Evolutionary conservation across 139 green algal species (phyloP), one percentile per base, ranked within the genome.

Genomic region (Diplosphaera chodatii): DNA sequence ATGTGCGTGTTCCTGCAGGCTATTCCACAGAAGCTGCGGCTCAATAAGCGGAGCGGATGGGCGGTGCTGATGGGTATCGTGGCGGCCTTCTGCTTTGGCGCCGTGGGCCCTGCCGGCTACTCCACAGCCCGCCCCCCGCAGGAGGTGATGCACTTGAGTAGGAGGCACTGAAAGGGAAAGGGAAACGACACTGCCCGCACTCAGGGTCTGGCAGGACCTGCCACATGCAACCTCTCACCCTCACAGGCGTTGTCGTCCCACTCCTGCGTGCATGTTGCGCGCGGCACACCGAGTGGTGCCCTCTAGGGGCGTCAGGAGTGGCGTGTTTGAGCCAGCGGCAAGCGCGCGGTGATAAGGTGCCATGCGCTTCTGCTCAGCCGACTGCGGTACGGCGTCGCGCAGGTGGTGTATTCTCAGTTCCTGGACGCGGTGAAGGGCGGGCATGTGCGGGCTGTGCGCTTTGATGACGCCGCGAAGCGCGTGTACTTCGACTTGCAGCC

Each of bases 401-500:
- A 88, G 77, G 68, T 88, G 16, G 32, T 82, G 15, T 96, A 96
- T 76, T 91, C 82, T 20, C 78, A 91, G n/a, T 95, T 95, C 64
- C 69, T 93, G 25, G 74, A 66, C 0, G 71, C 91, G 32, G 69
- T 96, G 16, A 79, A 91, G 10, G 40, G 23, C 1, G 80, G 84
- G 16, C 78, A 78, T 10, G 89, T 95, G 27, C 64, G 76, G 0
- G 59, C 87, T 10, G 87, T 80, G 6, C 73, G 85, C 6, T 84
- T 95, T 63, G 91, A 96, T 74, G 80, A 85, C 13, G 77, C 77
- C 29, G 83, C 70, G 59, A 72, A 76, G 59, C 74, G 77, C 4
- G 75, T 96, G 16, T 88, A 84, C 66, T 94, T 96, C 37, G 83
- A 89, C 67, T n/a, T 91, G 55, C 63, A 56, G 2, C 71, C 75